These are phyloP conservation scores for Mycena crocata DNA, from an alignment of 768 basidiomycete species.

Conservation along the genomic window DNA sequence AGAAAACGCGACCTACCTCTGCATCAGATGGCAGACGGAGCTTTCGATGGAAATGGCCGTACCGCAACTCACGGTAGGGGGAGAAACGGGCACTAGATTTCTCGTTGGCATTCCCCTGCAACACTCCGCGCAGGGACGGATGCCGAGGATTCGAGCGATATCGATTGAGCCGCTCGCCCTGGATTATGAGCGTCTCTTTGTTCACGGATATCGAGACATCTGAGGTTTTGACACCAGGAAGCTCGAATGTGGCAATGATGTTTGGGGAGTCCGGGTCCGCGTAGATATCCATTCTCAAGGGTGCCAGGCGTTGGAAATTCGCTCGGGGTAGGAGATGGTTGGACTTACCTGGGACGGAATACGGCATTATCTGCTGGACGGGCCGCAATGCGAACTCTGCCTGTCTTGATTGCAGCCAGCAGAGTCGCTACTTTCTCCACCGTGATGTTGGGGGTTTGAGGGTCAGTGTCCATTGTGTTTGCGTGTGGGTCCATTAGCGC, in stretches of 20 bases:
- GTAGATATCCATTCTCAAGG: conserved; percentile 49
- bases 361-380: not conserved
- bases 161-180: conserved; percentile 44
- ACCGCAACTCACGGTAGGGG: conserved; percentile 53
- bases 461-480: not conserved
- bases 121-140: not conserved
- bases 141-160: conserved; percentile 8
- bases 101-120: not conserved
- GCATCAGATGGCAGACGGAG: conserved; percentile 51
- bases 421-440: not conserved
- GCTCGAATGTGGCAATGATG: conserved; percentile 17
- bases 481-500: not conserved
- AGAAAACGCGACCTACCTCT: conserved; percentile 43
- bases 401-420: not conserved
- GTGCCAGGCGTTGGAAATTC: not conserved
- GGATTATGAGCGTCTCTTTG: conserved; percentile 27
- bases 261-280: conserved; percentile 1
- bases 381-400: conserved; percentile 10
- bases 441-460: not conserved
- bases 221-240: conserved; percentile 10
- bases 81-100: conserved; percentile 4
- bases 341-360: conserved; percentile 17
- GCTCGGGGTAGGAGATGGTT: not conserved
- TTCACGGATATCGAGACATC: conserved; percentile 9
- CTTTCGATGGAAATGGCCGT: conserved; percentile 54